Conservation (phyloP, 441 rosid genomes). For the Bruguiera hainesii region DNA sequence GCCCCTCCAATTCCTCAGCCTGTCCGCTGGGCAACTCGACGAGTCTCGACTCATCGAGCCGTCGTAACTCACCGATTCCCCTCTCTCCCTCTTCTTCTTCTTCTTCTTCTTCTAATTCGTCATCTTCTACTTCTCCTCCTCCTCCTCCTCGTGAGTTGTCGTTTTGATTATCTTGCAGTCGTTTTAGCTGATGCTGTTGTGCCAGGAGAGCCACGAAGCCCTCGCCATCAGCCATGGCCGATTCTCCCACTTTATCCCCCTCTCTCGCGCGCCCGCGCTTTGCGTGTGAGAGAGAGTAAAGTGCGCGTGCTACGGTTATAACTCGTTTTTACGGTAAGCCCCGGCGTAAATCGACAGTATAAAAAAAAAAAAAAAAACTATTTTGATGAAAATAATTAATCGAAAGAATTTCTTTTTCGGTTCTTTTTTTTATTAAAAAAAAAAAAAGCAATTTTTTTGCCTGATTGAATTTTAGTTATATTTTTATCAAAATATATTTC, state of each 20-base stretch:
- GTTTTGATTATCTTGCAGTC: constrained; percentile 7
- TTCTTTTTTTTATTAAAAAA: no score
- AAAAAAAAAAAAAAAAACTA: no score
- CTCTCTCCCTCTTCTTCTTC: constrained; percentile 29
- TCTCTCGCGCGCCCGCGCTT: constrained; percentile 1
- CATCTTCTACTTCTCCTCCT: constrained; percentile 20
- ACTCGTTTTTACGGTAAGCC: no score
- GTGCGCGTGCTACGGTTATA: constrained; percentile 4
- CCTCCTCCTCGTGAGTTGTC: constrained; percentile 2
- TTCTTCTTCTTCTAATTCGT: constrained; percentile 23
- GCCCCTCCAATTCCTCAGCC: constrained; percentile 21
- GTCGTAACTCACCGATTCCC: constrained; percentile 32
- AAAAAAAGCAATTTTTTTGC: no score
- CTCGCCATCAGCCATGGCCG: constrained; percentile 47
- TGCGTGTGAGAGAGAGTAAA: constrained; percentile 25
- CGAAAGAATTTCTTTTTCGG: no score
- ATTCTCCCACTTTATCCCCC: not conserved
- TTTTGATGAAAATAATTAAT: no score
- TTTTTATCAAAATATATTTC: no score
- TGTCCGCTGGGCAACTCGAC: constrained; percentile 18
- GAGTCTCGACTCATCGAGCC: constrained; percentile 16
- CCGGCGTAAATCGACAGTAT: no score
- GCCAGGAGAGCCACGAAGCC: constrained; percentile 30
- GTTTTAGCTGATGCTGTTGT: constrained; percentile 16
- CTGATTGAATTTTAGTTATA: no score